These are phyloP conservation scores for Bipolaris zeicola DNA, from an alignment of 2,329 filamentous ascomycete species.

Conservation along the genomic window DNA sequence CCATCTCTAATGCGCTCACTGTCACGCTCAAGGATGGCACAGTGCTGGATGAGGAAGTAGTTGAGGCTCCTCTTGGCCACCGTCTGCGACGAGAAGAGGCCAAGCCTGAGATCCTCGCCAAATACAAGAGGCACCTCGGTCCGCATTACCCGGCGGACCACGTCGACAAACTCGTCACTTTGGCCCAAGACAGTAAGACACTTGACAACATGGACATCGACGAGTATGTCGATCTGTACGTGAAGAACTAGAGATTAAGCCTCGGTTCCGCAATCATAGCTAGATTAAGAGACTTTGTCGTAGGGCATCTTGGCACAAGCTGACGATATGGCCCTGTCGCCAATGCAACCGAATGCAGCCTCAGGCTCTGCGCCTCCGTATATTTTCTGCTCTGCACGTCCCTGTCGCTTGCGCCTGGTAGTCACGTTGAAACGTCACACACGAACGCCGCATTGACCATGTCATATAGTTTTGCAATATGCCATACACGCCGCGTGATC, in stretches of 20 bases:
- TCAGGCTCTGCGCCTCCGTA: conserved; percentile 8
- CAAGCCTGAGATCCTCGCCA: conserved; percentile 93
- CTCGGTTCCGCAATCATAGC: conserved; percentile 21
- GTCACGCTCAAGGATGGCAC: conserved; percentile 95
- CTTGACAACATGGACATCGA: conserved; percentile 85
- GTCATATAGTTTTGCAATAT: conserved; percentile 19
- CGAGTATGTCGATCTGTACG: conserved; percentile 88
- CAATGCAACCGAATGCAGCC: conserved; percentile 18
- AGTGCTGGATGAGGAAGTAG: conserved; percentile 83
- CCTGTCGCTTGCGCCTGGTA: conserved; percentile 12
- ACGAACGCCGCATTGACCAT: conserved; percentile 11
- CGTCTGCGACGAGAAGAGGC: conserved; percentile 90
- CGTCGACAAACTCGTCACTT: conserved; percentile 80
- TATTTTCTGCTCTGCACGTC: conserved; percentile 16
- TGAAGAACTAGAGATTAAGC: conserved; percentile 54
- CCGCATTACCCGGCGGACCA: conserved; percentile 79
- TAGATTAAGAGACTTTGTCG: conserved; percentile 28
- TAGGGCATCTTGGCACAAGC: conserved; percentile 10
- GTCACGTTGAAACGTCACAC: conserved; percentile 10
- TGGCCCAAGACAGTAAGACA: conserved; percentile 75
- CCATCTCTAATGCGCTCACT: conserved; percentile 95
- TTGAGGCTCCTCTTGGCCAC: conserved; percentile 95
- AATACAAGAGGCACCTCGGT: conserved; percentile 90
- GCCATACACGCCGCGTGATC: conserved; percentile 13
- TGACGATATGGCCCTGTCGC: conserved; percentile 18